Percentiles rank a stretch among this genome's conserved stretches.
These are phyloP conservation scores for Echeveria elegans DNA, from an alignment of 164 flowering plant species.

Conservation along the genomic window DNA sequence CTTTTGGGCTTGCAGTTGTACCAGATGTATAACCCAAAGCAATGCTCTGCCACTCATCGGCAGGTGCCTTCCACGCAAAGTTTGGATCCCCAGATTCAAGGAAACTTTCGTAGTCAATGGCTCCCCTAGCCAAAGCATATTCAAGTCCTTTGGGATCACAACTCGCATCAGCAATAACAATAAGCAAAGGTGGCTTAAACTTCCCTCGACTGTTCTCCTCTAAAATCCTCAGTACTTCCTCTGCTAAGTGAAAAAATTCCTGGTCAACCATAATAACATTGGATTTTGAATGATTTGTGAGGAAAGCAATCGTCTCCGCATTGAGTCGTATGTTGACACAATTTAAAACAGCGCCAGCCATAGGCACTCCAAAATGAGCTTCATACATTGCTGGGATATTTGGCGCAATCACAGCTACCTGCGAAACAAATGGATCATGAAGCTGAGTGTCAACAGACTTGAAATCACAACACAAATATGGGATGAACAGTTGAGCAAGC, in stretches of 20 bases:
- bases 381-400: constrained; percentile 83
- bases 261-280: constrained; percentile 85
- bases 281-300: constrained; percentile 60
- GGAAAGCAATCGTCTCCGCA: constrained; percentile 70
- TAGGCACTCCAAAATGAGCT: constrained; percentile 95
- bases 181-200: constrained; percentile 50
- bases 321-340: constrained; percentile 75
- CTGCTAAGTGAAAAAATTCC: constrained; percentile 70
- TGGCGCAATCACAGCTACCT: constrained; percentile 94
- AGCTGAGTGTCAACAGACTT: too few species aligned
- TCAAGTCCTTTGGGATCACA: constrained; percentile 48
- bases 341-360: constrained; percentile 91
- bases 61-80: constrained; percentile 76
- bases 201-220: constrained; percentile 28
- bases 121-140: constrained; percentile 59
- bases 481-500: too few species aligned
- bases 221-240: constrained; percentile 62
- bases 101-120: constrained; percentile 76
- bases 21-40: constrained; percentile 95
- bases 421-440: background rate
- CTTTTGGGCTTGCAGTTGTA: constrained; percentile 95
- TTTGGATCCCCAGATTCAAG: constrained; percentile 74
- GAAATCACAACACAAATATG: too few species aligned
- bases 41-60: constrained; percentile 97
- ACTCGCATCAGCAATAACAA: constrained; percentile 68